Conservation (phyloP, 2,329 filamentous ascomycete species). For the Penicillium sclerotigenum region DNA sequence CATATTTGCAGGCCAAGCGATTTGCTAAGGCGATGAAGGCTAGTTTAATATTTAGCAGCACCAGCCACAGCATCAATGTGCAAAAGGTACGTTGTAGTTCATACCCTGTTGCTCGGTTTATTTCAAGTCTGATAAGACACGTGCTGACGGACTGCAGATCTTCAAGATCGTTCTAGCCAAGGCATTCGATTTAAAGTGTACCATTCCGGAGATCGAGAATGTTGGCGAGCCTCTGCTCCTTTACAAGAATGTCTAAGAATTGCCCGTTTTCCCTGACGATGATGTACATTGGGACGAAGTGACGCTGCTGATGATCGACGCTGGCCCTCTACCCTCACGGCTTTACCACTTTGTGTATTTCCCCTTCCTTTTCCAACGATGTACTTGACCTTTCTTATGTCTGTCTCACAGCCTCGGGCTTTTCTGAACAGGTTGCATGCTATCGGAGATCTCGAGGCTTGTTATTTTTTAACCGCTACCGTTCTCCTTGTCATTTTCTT, state of each 20-base stretch:
- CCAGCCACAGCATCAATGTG: constrained; percentile 98
- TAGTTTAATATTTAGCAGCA: constrained; percentile 96
- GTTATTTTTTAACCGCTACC: constrained; percentile 3
- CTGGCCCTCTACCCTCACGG: constrained; percentile 17
- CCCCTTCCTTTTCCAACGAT: constrained; percentile 15
- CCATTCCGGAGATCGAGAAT: constrained; percentile 97
- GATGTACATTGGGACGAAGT: constrained; percentile 39
- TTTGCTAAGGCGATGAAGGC: constrained; percentile 99
- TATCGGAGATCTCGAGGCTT: neutral
- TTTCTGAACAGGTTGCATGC: neutral
- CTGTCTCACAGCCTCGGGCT: neutral
- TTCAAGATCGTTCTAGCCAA: constrained; percentile 99
- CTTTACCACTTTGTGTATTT: constrained; percentile 17
- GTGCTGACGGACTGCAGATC: constrained; percentile 61
- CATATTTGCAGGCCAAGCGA: constrained; percentile 66
- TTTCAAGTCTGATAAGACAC: neutral
- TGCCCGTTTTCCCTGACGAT: constrained; percentile 20
- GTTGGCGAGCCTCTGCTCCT: constrained; percentile 91
- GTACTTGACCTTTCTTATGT: constrained; percentile 22
- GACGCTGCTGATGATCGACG: constrained; percentile 34
- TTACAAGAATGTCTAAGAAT: constrained; percentile 61
- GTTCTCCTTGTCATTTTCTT: constrained; percentile 13
- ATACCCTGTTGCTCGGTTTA: neutral
- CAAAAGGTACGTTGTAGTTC: constrained; percentile 69
- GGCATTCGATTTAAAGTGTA: constrained; percentile 97